Evolutionary conservation across 257 asterid genomes (phyloP).

Genomic region (Nicotiana paniculata): DNA sequence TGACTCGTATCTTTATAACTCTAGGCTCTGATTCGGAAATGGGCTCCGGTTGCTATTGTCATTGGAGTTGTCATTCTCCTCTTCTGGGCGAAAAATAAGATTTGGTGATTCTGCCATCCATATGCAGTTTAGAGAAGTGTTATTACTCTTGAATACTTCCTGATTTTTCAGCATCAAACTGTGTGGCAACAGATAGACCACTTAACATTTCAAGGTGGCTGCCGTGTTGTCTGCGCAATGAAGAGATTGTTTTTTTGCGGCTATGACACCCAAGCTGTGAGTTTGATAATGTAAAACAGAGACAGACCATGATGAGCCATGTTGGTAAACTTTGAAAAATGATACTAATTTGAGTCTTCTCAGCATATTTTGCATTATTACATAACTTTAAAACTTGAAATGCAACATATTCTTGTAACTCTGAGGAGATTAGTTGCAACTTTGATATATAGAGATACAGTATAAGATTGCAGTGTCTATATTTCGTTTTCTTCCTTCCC

Average conservation of each 20-base stretch:
- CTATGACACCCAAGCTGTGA: not conserved
- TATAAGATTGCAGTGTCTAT: not conserved
- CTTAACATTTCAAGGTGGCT: not conserved
- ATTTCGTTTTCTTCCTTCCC: not conserved
- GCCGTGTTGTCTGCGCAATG: not conserved
- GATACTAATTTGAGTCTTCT: not conserved
- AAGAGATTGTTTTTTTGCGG: not conserved
- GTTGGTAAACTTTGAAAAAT: not conserved
- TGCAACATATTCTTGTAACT: not conserved
- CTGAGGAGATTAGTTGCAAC: not conserved
- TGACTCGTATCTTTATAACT: conserved; percentile 5
- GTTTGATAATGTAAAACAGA: not conserved
- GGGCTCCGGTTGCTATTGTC: conserved; percentile 86
- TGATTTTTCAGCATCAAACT: not conserved
- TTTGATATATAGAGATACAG: not conserved
- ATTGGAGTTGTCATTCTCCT: conserved; percentile 75
- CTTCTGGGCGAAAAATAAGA: conserved; percentile 66
- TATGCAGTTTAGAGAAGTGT: not conserved
- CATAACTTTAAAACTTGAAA: not conserved
- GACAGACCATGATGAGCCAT: not conserved
- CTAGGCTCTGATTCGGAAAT: conserved; percentile 84
- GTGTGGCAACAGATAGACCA: not conserved
- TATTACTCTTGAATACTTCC: not conserved
- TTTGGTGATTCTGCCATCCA: conserved; percentile 52
- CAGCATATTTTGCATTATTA: not conserved